Percentiles rank a stretch among this genome's conserved stretches.
Evolutionary conservation across 2,329 filamentous ascomycete species (phyloP).

Genomic region (Botrytis aclada): DNA sequence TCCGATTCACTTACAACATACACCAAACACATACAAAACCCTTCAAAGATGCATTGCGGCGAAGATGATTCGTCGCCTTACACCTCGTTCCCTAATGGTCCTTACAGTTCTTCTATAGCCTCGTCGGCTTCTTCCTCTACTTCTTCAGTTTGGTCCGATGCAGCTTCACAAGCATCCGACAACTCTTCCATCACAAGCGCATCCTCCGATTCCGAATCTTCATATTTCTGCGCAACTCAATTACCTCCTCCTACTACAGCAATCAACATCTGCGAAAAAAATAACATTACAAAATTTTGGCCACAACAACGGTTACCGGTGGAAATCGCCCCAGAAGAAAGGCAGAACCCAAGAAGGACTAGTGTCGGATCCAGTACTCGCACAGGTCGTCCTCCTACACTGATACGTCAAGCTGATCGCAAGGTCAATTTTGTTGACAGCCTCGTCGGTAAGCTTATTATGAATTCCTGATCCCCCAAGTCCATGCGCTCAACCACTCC

Average conservation of each 20-base stretch:
- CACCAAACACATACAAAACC: constrained; percentile 41
- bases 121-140: constrained; percentile 74
- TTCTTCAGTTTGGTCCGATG: constrained; percentile 74
- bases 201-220: constrained; percentile 48
- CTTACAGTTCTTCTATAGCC: constrained; percentile 69
- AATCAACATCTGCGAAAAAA: constrained; percentile 36
- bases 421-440: constrained; percentile 95
- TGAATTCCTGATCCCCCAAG: constrained; percentile 33
- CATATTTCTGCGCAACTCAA: constrained; percentile 41
- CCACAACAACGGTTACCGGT: constrained; percentile 40
- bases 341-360: constrained; percentile 61
- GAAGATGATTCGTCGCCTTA: constrained; percentile 53
- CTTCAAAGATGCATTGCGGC: constrained; percentile 57
- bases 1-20: neutral
- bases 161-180: constrained; percentile 66
- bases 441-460: constrained; percentile 80
- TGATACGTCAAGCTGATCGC: constrained; percentile 84
- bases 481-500: constrained; percentile 39
- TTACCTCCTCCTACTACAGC: constrained; percentile 37
- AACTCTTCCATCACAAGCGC: constrained; percentile 63
- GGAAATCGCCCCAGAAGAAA: constrained; percentile 57
- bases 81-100: constrained; percentile 50
- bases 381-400: constrained; percentile 65
- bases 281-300: constrained; percentile 33
- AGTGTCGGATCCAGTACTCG: constrained; percentile 53